phyloP scores from a whole-genome alignment of 352 stramenopile genomes.

The Phytophthora agathidicida region DNA sequence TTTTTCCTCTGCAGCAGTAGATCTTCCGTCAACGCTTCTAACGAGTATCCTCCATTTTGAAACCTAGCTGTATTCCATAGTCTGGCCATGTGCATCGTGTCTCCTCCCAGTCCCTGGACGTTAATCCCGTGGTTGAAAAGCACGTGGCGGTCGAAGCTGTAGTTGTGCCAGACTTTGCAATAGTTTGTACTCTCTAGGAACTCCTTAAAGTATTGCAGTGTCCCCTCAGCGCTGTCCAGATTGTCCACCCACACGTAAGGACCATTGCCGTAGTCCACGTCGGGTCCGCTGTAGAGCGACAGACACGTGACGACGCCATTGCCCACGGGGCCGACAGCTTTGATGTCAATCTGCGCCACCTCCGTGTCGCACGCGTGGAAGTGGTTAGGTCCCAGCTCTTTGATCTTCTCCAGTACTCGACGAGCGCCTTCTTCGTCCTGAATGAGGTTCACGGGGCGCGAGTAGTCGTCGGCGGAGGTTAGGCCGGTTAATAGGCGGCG shows the following conservation, averaged over 20 bases:
- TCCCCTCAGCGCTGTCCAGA: slow-evolving; percentile 91
- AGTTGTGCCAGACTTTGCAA: slow-evolving; percentile 99
- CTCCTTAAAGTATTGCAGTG: slow-evolving; percentile 86
- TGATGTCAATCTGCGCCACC: slow-evolving; percentile 97
- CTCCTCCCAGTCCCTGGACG: slow-evolving; percentile 91
- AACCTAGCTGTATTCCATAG: slow-evolving; percentile 88
- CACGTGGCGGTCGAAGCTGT: slow-evolving; percentile 99
- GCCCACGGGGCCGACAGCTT: slow-evolving; percentile 93
- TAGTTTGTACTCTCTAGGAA: slow-evolving; percentile 93
- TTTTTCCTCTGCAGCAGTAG: slow-evolving; percentile 90
- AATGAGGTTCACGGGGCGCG: slow-evolving; percentile 76
- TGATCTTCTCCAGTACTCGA: slow-evolving; percentile 67
- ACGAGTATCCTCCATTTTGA: slow-evolving; percentile 92
- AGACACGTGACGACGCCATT: slow-evolving; percentile 98
- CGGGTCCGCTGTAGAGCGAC: slow-evolving; percentile 95
- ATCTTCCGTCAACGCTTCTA: slow-evolving; percentile 94
- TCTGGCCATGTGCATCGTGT: slow-evolving; percentile 99
- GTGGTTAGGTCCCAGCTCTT: slow-evolving; percentile 61
- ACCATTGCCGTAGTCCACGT: slow-evolving; percentile 97
- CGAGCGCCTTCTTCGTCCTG: slow-evolving; percentile 70
- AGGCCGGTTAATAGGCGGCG: slow-evolving; percentile 58
- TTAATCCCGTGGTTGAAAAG: slow-evolving; percentile 97
- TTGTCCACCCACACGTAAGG: slow-evolving; percentile 93
- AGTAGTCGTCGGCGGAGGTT: slow-evolving; percentile 68
- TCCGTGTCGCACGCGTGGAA: slow-evolving; percentile 98